Base-by-base conservation (phyloP, 73 alveolate species). In the Paramecium sexaurelia region DNA sequence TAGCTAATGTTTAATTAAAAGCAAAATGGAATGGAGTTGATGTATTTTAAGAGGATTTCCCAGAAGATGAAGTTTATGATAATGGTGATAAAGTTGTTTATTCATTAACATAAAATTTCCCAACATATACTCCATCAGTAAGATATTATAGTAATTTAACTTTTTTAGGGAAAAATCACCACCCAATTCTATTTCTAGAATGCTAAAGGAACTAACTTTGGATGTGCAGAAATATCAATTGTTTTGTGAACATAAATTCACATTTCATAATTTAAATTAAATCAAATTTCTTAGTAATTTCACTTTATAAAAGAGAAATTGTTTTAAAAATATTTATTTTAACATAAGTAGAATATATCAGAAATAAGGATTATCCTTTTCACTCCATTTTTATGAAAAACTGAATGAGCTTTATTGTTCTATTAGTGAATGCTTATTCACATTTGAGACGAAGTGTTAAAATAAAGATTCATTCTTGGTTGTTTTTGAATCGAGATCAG, bases 331-430 rank as follows among this genome's bases (percentile, higher is more conserved):
- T 35, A 35, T 6, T 47, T 47, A 47, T 47, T 47, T 47, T 43
- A 43, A 47, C 2, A 51, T 51, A n/a, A 51, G 67, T 51, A 51
- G 67, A 51, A 51, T 51, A 35, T 11, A 37, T 71, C 86, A 71
- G 32, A 22, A 71, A 71, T 35, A 71, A 71, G 32, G 86, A 33
- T 19, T 37, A 17, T 78, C 90, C 20, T 32, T 61, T 20, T 32
- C 43, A 26, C 26, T 32, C 47, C 39, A 61, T 61, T 78, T 78
- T 41, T 78, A 13, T 24, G 75, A 29, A 43, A 78, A 78, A 43
- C 90, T 78, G 32, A 78, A 78, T 22, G 90, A 20, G 20, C 90
- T 78, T 78, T 17, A 24, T 45, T 78, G 40, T 73, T 33, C 57
- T 20, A 27, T 17, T n/a, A 73, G 57, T 8, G 61, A 35, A 17